Evolutionary conservation across 2,329 filamentous ascomycete genomes (phyloP).

Genomic region (Calonectria multiphialidica): DNA sequence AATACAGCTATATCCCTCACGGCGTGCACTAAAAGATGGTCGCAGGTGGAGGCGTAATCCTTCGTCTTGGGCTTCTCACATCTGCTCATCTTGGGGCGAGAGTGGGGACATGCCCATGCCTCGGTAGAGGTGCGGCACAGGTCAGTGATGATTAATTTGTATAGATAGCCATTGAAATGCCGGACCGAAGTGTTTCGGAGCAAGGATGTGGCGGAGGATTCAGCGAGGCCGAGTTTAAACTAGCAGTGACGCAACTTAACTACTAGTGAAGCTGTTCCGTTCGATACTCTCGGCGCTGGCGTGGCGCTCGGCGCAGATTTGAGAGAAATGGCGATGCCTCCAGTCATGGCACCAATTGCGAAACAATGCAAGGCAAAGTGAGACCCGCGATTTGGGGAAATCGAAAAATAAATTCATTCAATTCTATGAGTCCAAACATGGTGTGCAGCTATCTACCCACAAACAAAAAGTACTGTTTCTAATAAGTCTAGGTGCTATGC

Average conservation of each 20-base stretch:
- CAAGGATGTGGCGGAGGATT: background rate
- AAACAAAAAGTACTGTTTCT: background rate
- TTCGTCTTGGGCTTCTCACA: background rate
- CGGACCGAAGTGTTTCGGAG: background rate
- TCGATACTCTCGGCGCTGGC: background rate
- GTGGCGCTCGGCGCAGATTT: background rate
- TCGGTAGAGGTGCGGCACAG: conserved; percentile 11
- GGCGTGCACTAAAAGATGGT: background rate
- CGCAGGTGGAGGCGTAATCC: background rate
- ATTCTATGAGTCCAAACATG: background rate
- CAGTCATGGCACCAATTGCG: background rate
- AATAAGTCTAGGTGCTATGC: background rate
- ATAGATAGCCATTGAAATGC: background rate
- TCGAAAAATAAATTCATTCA: background rate
- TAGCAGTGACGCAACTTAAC: background rate
- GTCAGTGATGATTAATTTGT: background rate
- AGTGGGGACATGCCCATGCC: conserved; percentile 27
- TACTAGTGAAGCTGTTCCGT: background rate
- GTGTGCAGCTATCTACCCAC: background rate
- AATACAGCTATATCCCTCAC: background rate
- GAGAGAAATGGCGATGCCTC: background rate
- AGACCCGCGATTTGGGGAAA: background rate
- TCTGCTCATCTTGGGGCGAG: conserved; percentile 19
- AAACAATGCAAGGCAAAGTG: background rate
- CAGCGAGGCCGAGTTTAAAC: background rate